Base-by-base conservation (phyloP, 2,329 filamentous ascomycete species). In the Truncatella angustata region DNA sequence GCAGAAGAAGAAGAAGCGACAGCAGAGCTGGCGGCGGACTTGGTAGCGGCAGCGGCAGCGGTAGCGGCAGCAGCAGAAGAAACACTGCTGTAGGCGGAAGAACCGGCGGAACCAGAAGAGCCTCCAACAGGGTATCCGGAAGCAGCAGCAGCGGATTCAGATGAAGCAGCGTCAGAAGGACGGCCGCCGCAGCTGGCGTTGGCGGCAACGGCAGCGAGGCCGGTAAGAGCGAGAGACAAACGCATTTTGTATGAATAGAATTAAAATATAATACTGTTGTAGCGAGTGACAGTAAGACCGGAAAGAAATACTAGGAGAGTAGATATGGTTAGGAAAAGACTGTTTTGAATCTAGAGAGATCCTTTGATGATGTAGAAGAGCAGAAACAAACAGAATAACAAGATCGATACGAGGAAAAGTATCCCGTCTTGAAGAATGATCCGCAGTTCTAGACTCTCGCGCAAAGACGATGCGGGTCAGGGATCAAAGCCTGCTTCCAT, bases 191-290 rank as follows among this genome's bases (percentile, higher is more conserved):
- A 49, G 30, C 24, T 37, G n/a, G 52, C 52, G 52, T 54, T 46
- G 47, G 55, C 54, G 26, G 57, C 56, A 40, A 62, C 58, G 28
- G 64, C 63, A 49, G 60, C 60, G 30, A 65, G 57, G 47, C 57
- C 62, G 44, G 61, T 24, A 45, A 59, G 47, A 43, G 61, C 52
- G 7, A 61, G 54, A 44, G 63, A 54, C 45, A 66, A 58, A 58
- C 60, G 64, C 64, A 66, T 66, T 36, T 52, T 65, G 58, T 43
- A 45, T 16, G 51, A 23, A 49, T 18, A 36, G n/a, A 54, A 56
- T 54, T 55, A 55, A 40, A 26, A 42, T 46, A 35, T 51, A 44
- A 46, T 24, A 52, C 53, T 40, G 49, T 42, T 39, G 37, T 47
- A 52, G 23, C 20, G 36, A 48, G 44, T 14, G 46, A 28, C 35